Conservation (phyloP, 352 stramenopile genomes). For the Globisporangium middletonii region DNA sequence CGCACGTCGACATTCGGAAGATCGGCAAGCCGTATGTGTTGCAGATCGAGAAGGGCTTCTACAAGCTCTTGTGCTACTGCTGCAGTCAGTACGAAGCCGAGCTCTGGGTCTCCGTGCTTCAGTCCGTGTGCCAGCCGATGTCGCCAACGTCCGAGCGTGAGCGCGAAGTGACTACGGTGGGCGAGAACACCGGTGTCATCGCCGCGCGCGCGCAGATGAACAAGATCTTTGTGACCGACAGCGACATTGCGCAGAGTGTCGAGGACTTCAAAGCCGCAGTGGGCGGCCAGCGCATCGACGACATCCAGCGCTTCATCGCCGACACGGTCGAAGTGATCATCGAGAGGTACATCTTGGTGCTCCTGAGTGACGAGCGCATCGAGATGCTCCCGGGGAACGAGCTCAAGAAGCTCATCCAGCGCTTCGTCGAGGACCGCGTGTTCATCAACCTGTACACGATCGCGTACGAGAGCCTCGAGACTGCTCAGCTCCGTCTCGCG, state of each 20-base stretch:
- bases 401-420: conserved; percentile 63
- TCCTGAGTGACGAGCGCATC: conserved; percentile 59
- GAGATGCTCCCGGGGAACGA: conserved; percentile 68
- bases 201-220: conserved; percentile 61
- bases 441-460: conserved; percentile 54
- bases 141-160: conserved; percentile 60
- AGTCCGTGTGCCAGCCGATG: conserved; percentile 32
- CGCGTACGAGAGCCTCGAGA: conserved; percentile 58
- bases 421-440: conserved; percentile 74
- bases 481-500: conserved; percentile 22
- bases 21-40: conserved; percentile 72
- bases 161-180: conserved; percentile 29
- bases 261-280: conserved; percentile 45
- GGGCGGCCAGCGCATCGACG: conserved; percentile 36
- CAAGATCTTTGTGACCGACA: conserved; percentile 78
- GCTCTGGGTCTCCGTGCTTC: conserved; percentile 68
- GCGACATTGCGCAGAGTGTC: conserved; percentile 39
- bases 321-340: conserved; percentile 66
- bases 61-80: conserved; percentile 74
- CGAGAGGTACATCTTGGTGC: conserved; percentile 49
- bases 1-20: conserved; percentile 68
- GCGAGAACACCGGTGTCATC: conserved; percentile 48
- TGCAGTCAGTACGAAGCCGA: conserved; percentile 75
- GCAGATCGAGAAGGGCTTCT: conserved; percentile 83
- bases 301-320: conserved; percentile 57